Conservation (phyloP, 768 basidiomycete genomes). For the Leucosporidium yakuticum region DNA sequence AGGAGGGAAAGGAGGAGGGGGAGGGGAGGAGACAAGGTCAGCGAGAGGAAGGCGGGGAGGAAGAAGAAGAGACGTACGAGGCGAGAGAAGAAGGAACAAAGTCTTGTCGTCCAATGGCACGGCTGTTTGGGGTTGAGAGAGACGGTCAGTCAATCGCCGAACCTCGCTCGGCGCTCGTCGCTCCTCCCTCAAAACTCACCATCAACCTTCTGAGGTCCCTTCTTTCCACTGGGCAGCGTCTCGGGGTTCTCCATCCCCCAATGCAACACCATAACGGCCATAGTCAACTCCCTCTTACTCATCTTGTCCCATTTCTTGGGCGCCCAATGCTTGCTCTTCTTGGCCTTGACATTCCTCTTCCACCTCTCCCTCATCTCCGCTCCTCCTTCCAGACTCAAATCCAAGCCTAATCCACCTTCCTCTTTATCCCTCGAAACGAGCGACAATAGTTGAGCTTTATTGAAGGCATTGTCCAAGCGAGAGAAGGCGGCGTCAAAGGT, state of each 20-base stretch:
- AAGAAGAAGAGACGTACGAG: conserved; percentile 9
- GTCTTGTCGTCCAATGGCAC: conserved; percentile 12
- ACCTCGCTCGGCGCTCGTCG: background rate
- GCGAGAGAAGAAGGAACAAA: conserved; percentile 29
- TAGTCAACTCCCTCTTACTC: conserved; percentile 23
- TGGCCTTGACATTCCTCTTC: background rate
- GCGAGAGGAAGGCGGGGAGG: background rate
- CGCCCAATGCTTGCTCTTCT: conserved; percentile 17
- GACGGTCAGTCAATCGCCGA: background rate
- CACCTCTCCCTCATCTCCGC: background rate
- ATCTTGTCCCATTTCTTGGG: conserved; percentile 21
- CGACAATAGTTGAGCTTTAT: conserved; percentile 13
- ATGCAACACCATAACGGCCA: conserved; percentile 17
- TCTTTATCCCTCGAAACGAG: background rate
- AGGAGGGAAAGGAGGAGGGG: background rate
- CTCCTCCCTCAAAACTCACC: background rate
- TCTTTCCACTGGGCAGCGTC: background rate
- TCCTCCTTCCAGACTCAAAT: conserved; percentile 1
- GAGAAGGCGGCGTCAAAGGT: background rate
- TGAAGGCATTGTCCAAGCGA: conserved; percentile 13
- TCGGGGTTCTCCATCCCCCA: conserved; percentile 22
- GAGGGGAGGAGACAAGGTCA: background rate
- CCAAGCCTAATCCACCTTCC: background rate
- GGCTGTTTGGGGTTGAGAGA: background rate
- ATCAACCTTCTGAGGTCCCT: background rate